Evolutionary conservation across 345 rosid genomes (phyloP).

Genomic region (Pseudoturritis turrita): DNA sequence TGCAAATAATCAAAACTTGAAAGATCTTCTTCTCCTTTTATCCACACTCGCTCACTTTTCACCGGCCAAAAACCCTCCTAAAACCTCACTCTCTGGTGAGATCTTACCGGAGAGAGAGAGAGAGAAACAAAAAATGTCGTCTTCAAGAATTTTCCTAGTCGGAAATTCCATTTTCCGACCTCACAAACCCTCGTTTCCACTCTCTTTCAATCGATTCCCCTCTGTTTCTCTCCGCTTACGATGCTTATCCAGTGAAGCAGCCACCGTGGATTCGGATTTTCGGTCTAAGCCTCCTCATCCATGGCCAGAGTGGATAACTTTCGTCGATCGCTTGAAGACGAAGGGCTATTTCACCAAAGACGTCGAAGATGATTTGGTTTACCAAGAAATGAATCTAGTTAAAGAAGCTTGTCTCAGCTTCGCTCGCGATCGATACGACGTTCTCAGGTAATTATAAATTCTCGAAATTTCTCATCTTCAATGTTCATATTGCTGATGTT

Average conservation of each 20-base stretch:
- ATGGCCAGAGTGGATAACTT: constrained; percentile 86
- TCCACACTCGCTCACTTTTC: constrained; percentile 11
- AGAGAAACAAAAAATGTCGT: constrained; percentile 41
- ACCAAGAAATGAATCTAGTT: constrained; percentile 51
- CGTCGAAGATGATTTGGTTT: constrained; percentile 23
- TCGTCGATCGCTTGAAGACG: constrained; percentile 64
- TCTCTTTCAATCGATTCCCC: constrained; percentile 18
- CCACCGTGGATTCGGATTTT: not conserved
- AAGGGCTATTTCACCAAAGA: constrained; percentile 55
- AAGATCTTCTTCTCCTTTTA: not conserved
- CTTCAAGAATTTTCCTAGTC: constrained; percentile 37
- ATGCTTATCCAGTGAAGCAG: constrained; percentile 20
- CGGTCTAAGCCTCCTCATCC: constrained; percentile 45
- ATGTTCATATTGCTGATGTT: not conserved
- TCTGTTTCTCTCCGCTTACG: constrained; percentile 24
- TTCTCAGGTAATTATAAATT: constrained; percentile 46
- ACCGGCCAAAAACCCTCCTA: constrained; percentile 12
- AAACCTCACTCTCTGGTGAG: constrained; percentile 28
- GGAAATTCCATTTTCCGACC: constrained; percentile 42
- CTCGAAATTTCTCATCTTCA: not conserved
- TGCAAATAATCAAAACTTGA: not conserved
- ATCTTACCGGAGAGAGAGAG: not conserved
- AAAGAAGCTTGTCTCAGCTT: constrained; percentile 83
- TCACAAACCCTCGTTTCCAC: constrained; percentile 22
- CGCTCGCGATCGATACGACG: constrained; percentile 83